Evolutionary conservation across 192 early-diverging fungal genomes (phyloP), one percentile per base, ranked within the genome.

Genomic region (Backusella macrospora): DNA sequence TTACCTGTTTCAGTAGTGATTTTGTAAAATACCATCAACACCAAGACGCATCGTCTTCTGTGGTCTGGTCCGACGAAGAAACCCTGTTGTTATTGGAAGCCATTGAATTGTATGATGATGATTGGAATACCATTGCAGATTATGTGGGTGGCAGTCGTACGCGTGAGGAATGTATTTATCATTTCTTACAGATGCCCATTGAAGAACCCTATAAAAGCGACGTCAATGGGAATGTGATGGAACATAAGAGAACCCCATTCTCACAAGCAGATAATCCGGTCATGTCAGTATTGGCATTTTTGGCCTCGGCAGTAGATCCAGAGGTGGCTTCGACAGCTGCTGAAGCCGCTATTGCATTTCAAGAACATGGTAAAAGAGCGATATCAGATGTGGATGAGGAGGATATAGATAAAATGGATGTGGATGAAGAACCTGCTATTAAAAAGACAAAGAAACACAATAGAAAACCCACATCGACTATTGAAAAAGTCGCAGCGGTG

Each of bases 81-180:
- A 94, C 90, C 4, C 81, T 97, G 16, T 81, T 96, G 42, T 80
- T 99, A 47, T 82, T 99, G 42, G 98, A 99, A 83, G 98, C 91
- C 1, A 81, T 99, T 29, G 98, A 99, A 76, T 82, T 98, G 83
- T 98, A 86, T 84, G 94, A 97, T 62, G 93, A 98, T 67, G 96
- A 98, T 78, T 99, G 98, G 98, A 91, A 90, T 74, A 87, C 88
- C 38, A 91, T 99, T 70, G 90, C 97, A 15, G 94, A 95, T 49
- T 96, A 99, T 75, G 95, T 99, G 16, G 67, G 67, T 13, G 95
- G 95, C 0, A 96, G 95, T 13, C 85, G 92, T 40, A 93, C 92
- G 6, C 91, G 94, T 65, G 95, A 97, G 67, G 91, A 97, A 73
- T 99, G 98, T 75, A 88, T 99, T 23, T 76, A 93, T 59, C 88